phyloP scores from a whole-genome alignment of 108 stramenopile species.

The Cyclotella baltica region DNA sequence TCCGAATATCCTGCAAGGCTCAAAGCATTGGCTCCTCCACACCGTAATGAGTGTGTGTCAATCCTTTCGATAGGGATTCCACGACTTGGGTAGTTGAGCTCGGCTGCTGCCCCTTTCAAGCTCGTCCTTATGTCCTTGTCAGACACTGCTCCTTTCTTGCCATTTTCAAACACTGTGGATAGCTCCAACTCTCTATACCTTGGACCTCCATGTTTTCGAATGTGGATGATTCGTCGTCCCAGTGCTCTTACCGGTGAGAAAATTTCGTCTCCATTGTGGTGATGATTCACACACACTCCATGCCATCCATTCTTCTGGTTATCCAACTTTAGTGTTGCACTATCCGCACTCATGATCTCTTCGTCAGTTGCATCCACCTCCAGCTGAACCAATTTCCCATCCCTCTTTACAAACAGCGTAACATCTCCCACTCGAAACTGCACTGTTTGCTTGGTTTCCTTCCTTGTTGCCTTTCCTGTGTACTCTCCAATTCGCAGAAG shows the following conservation, averaged over 20 bases:
- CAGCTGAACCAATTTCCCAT: not conserved
- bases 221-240: not conserved
- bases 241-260: slow-evolving; percentile 11
- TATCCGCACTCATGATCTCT: not conserved
- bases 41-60: slow-evolving; percentile 10
- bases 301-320: too few relatives aligned
- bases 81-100: not conserved
- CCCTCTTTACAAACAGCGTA: slow-evolving; percentile 6
- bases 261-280: slow-evolving; percentile 1
- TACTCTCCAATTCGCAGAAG: too few relatives aligned
- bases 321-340: slow-evolving; percentile 13
- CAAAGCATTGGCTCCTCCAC: slow-evolving; percentile 13
- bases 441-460: slow-evolving; percentile 14
- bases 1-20: too few relatives aligned
- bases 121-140: slow-evolving; percentile 1
- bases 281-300: too few relatives aligned
- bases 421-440: slow-evolving; percentile 14
- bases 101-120: not conserved
- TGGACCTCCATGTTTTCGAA: not conserved
- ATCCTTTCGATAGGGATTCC: slow-evolving; percentile 4
- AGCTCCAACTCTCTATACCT: not conserved
- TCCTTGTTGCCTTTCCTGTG: too few relatives aligned
- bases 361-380: not conserved
- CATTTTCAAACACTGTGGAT: not conserved
- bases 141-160: not conserved